Evolutionary conservation across 768 basidiomycete genomes (phyloP), one percentile per base, ranked within the genome.

Genomic region (Erythrobasidium yunnanense): DNA sequence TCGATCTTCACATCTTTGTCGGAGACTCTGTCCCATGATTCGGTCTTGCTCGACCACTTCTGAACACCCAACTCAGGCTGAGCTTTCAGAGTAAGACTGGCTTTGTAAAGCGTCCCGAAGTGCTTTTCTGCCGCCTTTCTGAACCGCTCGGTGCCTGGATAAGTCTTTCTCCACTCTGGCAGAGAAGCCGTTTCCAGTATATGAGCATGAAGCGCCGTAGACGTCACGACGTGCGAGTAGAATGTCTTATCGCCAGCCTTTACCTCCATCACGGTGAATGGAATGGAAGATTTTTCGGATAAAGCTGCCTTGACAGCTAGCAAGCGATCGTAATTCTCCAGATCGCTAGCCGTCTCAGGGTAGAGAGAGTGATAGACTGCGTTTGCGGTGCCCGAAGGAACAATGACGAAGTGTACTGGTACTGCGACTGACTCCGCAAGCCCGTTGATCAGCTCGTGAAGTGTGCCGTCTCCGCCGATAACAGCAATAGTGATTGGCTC

Each of bases 321-420:
- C 63, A 35, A 53, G 32, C 32, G 29, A 62, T 55, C 47, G 38
- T 23, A 27, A 23, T 7, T 13, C 66, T 8, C 27, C 6, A 8
- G 25, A 63, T 65, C 55, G 67, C 71, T 17, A 70, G 69, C 7
- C 73, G 71, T 22, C 0, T 83, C 81, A 0, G 84, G 84, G 75
- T 87, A 92, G 29, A 90, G 76, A 5, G 87, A 84, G 4, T 83
- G 80, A 76, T 86, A 91, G 33, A 95, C 80, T 0, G 93, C 93
- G 74, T 97, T 96, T 46, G 90, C 91, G n/a, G 90, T 93, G 25
- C 90, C 90, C 54, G 82, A 82, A 2, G 90, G 89, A 1, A 72
- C 13, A 32, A 71, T 15, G 20, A 70, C 52, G 4, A 72, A 11
- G 18, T 67, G 51, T 45, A 66, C 25, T 32, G 47, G 25, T 27